phyloP scores from a whole-genome alignment of 768 basidiomycete genomes.

The Melanogaster broomeanus region DNA sequence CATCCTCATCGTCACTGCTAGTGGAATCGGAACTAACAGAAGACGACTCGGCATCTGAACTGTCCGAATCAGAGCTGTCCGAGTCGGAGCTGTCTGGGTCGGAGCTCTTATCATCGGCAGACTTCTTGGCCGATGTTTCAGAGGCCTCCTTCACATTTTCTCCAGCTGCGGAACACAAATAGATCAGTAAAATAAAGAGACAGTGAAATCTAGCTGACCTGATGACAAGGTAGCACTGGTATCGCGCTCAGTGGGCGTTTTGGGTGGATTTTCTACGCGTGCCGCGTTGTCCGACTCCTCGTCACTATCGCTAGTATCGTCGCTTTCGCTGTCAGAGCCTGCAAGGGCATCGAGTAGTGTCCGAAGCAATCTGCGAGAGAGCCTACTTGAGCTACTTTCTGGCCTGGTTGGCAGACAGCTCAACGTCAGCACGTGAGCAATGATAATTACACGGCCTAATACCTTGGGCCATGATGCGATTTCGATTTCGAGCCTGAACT shows the following conservation, averaged over 20 bases:
- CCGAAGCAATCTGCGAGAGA: slow-evolving; percentile 6
- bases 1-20: slow-evolving; percentile 9
- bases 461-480: slow-evolving; percentile 31
- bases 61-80: slow-evolving; percentile 11
- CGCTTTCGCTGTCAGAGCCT: slow-evolving; percentile 18
- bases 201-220: slow-evolving; percentile 13
- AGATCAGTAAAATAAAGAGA: neutral
- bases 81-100: slow-evolving; percentile 18
- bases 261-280: slow-evolving; percentile 1
- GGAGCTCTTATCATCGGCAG: slow-evolving; percentile 3
- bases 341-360: neutral
- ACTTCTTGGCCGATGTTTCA: slow-evolving; percentile 3
- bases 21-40: slow-evolving; percentile 13
- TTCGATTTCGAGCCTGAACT: slow-evolving; percentile 26
- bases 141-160: slow-evolving; percentile 4
- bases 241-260: slow-evolving; percentile 28
- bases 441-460: slow-evolving; percentile 2
- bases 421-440: slow-evolving; percentile 3
- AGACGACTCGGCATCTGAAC: slow-evolving; percentile 7
- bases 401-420: slow-evolving; percentile 14
- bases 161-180: slow-evolving; percentile 9
- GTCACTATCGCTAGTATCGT: slow-evolving; percentile 12
- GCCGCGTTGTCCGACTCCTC: slow-evolving; percentile 4
- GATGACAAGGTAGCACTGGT: slow-evolving; percentile 44
- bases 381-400: slow-evolving; percentile 17